A percentile compares a stretch with the other conserved stretches of the same genome.
These are phyloP conservation scores for Cyclotella atomus DNA, from an alignment of 108 stramenopile species.

Conservation along the genomic window DNA sequence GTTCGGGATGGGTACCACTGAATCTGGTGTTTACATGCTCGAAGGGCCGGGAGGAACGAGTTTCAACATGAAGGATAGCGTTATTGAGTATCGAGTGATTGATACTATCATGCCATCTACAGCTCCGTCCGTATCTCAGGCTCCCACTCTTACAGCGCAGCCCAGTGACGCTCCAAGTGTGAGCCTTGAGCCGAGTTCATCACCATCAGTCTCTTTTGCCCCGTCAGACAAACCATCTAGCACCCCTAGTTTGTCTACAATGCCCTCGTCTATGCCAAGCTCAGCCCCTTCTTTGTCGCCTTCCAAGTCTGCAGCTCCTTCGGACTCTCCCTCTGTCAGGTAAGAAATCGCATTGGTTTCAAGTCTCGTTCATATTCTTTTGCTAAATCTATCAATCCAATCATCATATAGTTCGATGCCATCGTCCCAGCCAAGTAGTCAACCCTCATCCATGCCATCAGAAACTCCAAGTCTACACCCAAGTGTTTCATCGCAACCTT, in stretches of 20 bases:
- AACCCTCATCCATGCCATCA: too few species aligned
- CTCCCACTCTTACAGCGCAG: neutral
- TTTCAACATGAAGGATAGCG: conserved; percentile 23
- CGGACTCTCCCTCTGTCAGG: neutral
- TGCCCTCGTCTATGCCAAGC: neutral
- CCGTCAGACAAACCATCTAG: neutral
- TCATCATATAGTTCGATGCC: too few species aligned
- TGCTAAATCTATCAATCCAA: too few species aligned
- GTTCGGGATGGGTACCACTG: conserved; percentile 14
- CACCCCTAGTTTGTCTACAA: neutral
- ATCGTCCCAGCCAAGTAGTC: too few species aligned
- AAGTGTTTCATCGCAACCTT: too few species aligned
- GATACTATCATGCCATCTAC: conserved; percentile 16
- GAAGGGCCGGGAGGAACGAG: conserved; percentile 12
- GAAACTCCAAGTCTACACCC: too few species aligned
- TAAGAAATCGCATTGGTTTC: too few species aligned
- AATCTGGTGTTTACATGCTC: conserved; percentile 17
- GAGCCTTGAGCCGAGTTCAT: neutral
- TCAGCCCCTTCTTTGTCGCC: neutral
- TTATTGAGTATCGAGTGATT: conserved; percentile 11
- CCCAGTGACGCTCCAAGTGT: neutral
- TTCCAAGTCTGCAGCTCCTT: neutral
- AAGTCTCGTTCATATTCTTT: too few species aligned
- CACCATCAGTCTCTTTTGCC: neutral
- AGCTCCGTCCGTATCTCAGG: neutral